Evolutionary conservation across 441 rosid genomes (phyloP), one percentile per base, ranked within the genome.

Genomic region (Pelargonium fulgidum): DNA sequence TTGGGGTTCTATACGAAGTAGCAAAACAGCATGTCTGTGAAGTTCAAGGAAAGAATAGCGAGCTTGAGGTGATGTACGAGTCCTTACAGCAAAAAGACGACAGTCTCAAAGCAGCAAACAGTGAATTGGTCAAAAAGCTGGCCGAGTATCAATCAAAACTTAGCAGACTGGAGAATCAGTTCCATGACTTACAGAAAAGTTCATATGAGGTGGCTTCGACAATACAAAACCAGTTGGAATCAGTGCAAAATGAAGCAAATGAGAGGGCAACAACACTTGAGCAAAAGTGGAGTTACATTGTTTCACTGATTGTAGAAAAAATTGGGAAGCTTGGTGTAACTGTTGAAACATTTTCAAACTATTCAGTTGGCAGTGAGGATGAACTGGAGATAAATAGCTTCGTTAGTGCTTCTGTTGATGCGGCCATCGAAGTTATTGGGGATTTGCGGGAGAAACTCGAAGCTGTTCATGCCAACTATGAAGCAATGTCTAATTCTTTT

Each of bases 371-470:
- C 73, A 76, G 66, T 72, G 79, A 70, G 77, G 76, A 66, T 77
- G 71, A 78, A 73, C 4, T 78, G 71, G 89, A 90, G 78, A 69
- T 80, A 67, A 80, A 75, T 65, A 82, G 78, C 70, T 76, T 50
- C 17, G 79, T 87, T 66, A 69, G 76, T 69, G 70, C 83, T 72
- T 89, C 96, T 73, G 84, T 89, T 81, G 70, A 76, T 81, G 74
- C 84, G 73, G 87, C 89, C 71, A 76, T 85, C 68, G 75, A 83
- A 69, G 72, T 81, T 71, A 88, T 93, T 67, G 80, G 71, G 66
- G 85, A 82, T 76, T 79, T 92, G 75, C 84, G 74, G 81, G 83
- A 75, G 83, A 89, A 89, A 78, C 75, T 89, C 26, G 86, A 81
- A 80, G 83, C 69, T 75, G 85, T 81, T 74, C 44, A 52, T 66